phyloP scores from a whole-genome alignment of 1,139 yeast species.

The Hanseniaspora gamundiae region DNA sequence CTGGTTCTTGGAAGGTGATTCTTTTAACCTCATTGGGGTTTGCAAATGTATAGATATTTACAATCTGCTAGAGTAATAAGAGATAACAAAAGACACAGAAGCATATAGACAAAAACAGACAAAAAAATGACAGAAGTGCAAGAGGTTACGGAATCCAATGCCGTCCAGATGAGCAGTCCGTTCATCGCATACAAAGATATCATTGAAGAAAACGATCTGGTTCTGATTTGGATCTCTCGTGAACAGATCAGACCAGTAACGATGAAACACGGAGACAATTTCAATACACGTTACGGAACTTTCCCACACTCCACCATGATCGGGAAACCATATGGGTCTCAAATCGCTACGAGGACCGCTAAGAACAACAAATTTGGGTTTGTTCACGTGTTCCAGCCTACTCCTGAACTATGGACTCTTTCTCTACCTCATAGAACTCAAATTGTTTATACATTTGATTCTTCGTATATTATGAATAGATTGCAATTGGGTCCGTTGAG shows the following conservation, averaged over 20 bases:
- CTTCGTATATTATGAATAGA: constrained; percentile 79
- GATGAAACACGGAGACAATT: constrained; percentile 42
- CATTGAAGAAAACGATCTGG: constrained; percentile 77
- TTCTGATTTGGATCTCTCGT: constrained; percentile 75
- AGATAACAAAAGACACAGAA: too few relatives aligned
- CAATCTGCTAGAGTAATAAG: background rate
- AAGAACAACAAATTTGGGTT: constrained; percentile 46
- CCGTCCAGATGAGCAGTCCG: background rate
- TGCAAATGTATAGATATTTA: too few relatives aligned
- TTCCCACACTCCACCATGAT: constrained; percentile 77
- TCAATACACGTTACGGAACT: constrained; percentile 82
- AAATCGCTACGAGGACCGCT: constrained; percentile 57
- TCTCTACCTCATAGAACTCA: constrained; percentile 96
- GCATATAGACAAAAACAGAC: background rate
- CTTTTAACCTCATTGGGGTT: too few relatives aligned
- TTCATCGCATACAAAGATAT: constrained; percentile 7
- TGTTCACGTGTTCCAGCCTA: constrained; percentile 77
- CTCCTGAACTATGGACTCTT: constrained; percentile 91
- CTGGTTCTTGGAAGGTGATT: background rate
- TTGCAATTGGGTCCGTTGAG: constrained; percentile 63
- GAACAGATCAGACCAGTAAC: constrained; percentile 65
- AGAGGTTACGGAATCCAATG: background rate
- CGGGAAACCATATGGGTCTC: constrained; percentile 75
- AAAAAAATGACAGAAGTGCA: background rate
- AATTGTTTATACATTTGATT: constrained; percentile 92